Evolutionary conservation across 2,329 filamentous ascomycete species (phyloP).

Genomic region (Colletotrichum sp.): DNA sequence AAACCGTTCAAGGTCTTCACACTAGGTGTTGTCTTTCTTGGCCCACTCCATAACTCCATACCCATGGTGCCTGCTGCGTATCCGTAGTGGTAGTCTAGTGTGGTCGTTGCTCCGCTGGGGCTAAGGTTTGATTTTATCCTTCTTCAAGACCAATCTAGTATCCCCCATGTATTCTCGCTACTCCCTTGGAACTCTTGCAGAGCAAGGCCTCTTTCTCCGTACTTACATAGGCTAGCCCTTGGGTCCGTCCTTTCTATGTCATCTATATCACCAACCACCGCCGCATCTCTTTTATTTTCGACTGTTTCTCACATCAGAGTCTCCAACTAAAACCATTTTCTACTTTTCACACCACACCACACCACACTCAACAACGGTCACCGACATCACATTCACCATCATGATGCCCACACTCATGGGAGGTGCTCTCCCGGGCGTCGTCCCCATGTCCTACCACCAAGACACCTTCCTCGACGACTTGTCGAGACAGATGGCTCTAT

Average conservation of each 20-base stretch:
- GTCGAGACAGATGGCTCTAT: slow-evolving; percentile 54
- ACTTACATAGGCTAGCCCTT: slow-evolving; percentile 30
- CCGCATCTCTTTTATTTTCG: not conserved
- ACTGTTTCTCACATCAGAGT: not conserved
- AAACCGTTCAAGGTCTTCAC: slow-evolving; percentile 24
- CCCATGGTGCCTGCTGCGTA: slow-evolving; percentile 32
- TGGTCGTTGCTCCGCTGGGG: slow-evolving; percentile 37
- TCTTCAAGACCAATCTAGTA: slow-evolving; percentile 34
- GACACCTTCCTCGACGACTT: slow-evolving; percentile 57
- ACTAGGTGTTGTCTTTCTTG: slow-evolving; percentile 29
- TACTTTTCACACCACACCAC: not conserved
- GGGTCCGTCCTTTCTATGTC: slow-evolving; percentile 23
- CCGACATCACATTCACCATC: slow-evolving; percentile 3
- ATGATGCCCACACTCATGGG: slow-evolving; percentile 42
- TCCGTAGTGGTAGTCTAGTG: not conserved
- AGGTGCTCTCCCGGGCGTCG: slow-evolving; percentile 33
- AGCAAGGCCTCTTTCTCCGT: slow-evolving; percentile 23
- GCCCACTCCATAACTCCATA: slow-evolving; percentile 41
- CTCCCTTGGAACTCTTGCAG: slow-evolving; percentile 32
- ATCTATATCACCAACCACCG: slow-evolving; percentile 12
- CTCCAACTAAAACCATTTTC: not conserved
- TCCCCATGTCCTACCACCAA: slow-evolving; percentile 37
- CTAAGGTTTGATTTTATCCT: slow-evolving; percentile 39
- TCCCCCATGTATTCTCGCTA: slow-evolving; percentile 33
- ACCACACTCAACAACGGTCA: not conserved